Evolutionary conservation across 2,329 filamentous ascomycete species (phyloP).

Genomic region (Fusarium nodosum): DNA sequence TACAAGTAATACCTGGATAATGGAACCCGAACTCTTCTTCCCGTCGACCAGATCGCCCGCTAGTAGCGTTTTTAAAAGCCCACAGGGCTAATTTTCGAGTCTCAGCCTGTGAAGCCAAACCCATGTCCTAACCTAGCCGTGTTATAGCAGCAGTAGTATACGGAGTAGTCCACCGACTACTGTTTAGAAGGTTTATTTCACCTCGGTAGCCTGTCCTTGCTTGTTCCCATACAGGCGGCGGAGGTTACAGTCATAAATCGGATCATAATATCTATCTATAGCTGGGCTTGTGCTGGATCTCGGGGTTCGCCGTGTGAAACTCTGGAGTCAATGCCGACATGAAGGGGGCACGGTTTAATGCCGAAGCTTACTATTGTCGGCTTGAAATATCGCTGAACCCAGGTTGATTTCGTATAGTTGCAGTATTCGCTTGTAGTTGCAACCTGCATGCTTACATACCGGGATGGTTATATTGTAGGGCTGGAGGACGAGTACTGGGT

Average conservation of each 20-base stretch:
- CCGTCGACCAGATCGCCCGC: slow-evolving; percentile 30
- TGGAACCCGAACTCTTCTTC: slow-evolving; percentile 9
- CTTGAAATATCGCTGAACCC: slow-evolving; percentile 36
- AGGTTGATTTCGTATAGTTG: slow-evolving; percentile 3
- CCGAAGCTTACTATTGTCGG: slow-evolving; percentile 21
- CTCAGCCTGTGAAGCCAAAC: slow-evolving; percentile 10
- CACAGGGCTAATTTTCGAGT: slow-evolving; percentile 24
- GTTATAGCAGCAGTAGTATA: background rate
- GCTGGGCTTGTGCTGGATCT: slow-evolving; percentile 16
- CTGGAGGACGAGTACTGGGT: slow-evolving; percentile 25
- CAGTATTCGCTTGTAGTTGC: slow-evolving; percentile 1
- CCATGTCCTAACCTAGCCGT: slow-evolving; percentile 11
- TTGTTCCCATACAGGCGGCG: slow-evolving; percentile 7
- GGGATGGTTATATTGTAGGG: slow-evolving; percentile 28
- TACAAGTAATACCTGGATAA: background rate
- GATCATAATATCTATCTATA: slow-evolving; percentile 11
- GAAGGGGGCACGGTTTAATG: slow-evolving; percentile 22
- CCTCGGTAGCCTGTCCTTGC: slow-evolving; percentile 19
- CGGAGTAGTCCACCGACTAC: slow-evolving; percentile 16
- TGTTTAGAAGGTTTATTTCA: background rate
- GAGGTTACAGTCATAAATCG: slow-evolving; percentile 14
- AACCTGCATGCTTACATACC: background rate
- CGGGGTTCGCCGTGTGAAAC: slow-evolving; percentile 35
- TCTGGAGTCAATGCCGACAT: slow-evolving; percentile 19
- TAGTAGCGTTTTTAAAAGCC: slow-evolving; percentile 9